Evolutionary conservation across 805 yeast genomes (phyloP).

Genomic region (Metschnikowia santaceciliae): DNA sequence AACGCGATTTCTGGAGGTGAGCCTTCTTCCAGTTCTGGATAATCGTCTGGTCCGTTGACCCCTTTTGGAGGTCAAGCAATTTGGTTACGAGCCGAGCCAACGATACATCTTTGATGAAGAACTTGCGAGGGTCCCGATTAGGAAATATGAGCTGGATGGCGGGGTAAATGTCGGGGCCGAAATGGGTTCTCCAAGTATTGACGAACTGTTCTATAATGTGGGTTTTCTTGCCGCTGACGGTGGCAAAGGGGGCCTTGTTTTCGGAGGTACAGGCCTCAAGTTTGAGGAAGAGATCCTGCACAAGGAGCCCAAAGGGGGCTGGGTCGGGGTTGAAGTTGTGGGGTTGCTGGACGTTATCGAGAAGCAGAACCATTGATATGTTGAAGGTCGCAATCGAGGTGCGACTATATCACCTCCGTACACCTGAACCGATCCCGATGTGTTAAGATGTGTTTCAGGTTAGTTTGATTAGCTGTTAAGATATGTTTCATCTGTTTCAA

Average conservation of each 20-base stretch:
- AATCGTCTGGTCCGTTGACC: constrained; percentile 54
- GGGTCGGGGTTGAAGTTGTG: constrained; percentile 11
- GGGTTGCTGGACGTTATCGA: constrained; percentile 16
- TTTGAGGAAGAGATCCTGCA: constrained; percentile 16
- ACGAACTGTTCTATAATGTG: constrained; percentile 26
- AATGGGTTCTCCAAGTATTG: constrained; percentile 30
- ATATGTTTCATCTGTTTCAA: too few relatives aligned
- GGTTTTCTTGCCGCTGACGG: constrained; percentile 16
- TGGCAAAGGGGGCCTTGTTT: constrained; percentile 16
- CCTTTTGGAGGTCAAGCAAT: constrained; percentile 55
- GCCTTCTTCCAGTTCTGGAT: constrained; percentile 35
- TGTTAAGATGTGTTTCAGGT: too few relatives aligned
- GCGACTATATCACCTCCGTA: background rate
- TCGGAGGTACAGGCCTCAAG: constrained; percentile 14
- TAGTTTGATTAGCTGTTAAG: too few relatives aligned
- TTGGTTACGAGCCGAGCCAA: constrained; percentile 47
- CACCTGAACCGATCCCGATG: background rate
- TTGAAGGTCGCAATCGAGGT: background rate
- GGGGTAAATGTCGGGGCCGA: constrained; percentile 56
- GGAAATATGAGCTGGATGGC: constrained; percentile 62
- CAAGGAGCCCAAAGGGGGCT: constrained; percentile 18
- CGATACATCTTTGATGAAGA: constrained; percentile 59
- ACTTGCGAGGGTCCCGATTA: constrained; percentile 57
- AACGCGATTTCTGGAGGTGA: constrained; percentile 30
- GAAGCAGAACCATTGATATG: constrained; percentile 8